These are phyloP conservation scores for Eucalyptus tenuipes DNA, from an alignment of 345 rosid species.

Conservation along the genomic window DNA sequence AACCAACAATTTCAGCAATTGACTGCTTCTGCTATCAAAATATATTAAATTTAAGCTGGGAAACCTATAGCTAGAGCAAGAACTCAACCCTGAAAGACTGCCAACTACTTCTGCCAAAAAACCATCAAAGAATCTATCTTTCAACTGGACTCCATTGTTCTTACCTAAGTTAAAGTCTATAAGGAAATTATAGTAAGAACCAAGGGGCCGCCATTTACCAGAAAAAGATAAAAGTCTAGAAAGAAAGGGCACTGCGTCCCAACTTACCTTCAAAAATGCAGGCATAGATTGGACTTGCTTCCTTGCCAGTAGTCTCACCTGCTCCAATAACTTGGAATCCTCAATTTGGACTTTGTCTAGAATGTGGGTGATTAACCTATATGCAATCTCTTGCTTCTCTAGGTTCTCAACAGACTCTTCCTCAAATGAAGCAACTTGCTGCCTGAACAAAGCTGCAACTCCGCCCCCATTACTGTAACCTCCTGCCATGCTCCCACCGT, in stretches of 20 bases:
- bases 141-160: neutral
- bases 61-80: neutral
- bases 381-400: constrained; percentile 91
- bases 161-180: neutral
- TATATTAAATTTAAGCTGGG: neutral
- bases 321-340: constrained; percentile 53
- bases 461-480: constrained; percentile 57
- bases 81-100: neutral
- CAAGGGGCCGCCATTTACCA: neutral
- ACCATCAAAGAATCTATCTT: neutral
- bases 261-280: constrained; percentile 82
- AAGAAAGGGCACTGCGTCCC: neutral
- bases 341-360: constrained; percentile 59
- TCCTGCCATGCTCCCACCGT: constrained; percentile 51
- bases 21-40: neutral
- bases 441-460: constrained; percentile 30
- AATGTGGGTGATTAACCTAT: constrained; percentile 66
- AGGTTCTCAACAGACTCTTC: constrained; percentile 77
- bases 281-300: constrained; percentile 87
- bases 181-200: neutral
- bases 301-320: constrained; percentile 58
- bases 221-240: neutral
- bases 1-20: neutral
- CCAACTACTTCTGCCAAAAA: neutral
- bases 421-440: constrained; percentile 61